Evolutionary conservation across 805 yeast genomes (phyloP).

Genomic region (Yarrowia sp.): DNA sequence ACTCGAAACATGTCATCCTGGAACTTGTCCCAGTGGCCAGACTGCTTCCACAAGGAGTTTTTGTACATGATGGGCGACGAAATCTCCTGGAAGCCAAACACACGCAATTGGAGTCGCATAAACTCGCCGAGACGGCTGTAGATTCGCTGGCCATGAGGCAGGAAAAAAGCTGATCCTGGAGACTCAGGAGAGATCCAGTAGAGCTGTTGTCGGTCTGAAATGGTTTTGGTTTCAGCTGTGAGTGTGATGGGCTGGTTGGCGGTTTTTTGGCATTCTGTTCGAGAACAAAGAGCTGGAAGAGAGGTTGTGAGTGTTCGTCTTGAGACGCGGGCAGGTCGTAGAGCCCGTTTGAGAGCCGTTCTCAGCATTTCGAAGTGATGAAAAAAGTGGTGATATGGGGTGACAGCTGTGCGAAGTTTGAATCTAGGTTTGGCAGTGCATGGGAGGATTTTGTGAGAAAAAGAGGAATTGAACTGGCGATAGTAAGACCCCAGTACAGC

Average conservation of each 20-base stretch:
- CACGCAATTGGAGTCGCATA: constrained; percentile 80
- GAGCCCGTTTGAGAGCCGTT: not conserved
- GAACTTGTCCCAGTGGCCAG: constrained; percentile 96
- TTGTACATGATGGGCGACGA: constrained; percentile 87
- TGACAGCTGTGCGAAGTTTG: not conserved
- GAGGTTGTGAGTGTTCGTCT: not conserved
- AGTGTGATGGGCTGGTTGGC: constrained; percentile 15
- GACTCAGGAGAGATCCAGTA: constrained; percentile 77
- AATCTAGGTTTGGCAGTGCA: not conserved
- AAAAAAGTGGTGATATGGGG: not conserved
- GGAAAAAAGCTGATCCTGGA: constrained; percentile 89
- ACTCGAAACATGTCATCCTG: constrained; percentile 85
- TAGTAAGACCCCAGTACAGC: too few relatives aligned
- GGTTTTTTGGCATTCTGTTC: constrained; percentile 10
- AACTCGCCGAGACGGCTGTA: constrained; percentile 75
- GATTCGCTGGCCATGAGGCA: constrained; percentile 88
- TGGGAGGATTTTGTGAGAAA: not conserved
- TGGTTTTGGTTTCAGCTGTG: constrained; percentile 35
- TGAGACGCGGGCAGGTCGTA: not conserved
- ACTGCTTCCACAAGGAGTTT: constrained; percentile 77
- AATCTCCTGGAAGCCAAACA: constrained; percentile 86
- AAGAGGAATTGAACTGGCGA: not conserved
- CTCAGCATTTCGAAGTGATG: not conserved
- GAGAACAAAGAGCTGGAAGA: not conserved
- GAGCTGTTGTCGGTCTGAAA: constrained; percentile 67